Evolutionary conservation across 2,329 filamentous ascomycete species (phyloP).

Genomic region (Rhynchosporium agropyri): DNA sequence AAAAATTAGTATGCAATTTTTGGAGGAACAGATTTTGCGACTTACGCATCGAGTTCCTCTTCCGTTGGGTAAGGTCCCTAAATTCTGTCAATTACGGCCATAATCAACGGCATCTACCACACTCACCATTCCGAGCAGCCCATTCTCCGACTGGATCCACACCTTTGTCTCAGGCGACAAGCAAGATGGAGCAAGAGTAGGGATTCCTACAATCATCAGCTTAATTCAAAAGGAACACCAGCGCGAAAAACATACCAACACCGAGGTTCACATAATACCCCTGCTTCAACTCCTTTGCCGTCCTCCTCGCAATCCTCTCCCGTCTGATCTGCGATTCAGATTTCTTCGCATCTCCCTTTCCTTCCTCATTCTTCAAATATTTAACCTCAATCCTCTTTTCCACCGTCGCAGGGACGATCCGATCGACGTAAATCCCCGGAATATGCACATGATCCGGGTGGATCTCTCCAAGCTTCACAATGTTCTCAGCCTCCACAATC

Average conservation of each 20-base stretch:
- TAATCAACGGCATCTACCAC: neutral
- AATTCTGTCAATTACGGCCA: slow-evolving; percentile 41
- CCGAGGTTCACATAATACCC: slow-evolving; percentile 79
- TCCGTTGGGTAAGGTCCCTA: slow-evolving; percentile 69
- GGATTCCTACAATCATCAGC: slow-evolving; percentile 56
- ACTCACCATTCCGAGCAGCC: slow-evolving; percentile 70
- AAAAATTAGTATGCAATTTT: neutral
- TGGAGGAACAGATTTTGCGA: slow-evolving; percentile 6
- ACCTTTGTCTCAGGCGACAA: slow-evolving; percentile 70
- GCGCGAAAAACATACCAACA: slow-evolving; percentile 48
- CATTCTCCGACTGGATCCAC: slow-evolving; percentile 86
- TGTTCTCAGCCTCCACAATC: slow-evolving; percentile 84
- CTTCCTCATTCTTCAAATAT: slow-evolving; percentile 55
- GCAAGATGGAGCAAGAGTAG: slow-evolving; percentile 80
- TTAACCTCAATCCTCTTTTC: slow-evolving; percentile 73
- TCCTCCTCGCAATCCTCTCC: slow-evolving; percentile 73
- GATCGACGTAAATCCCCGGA: slow-evolving; percentile 80
- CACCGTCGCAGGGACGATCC: slow-evolving; percentile 73
- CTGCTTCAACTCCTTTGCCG: slow-evolving; percentile 78
- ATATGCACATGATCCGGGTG: slow-evolving; percentile 75
- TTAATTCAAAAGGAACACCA: neutral
- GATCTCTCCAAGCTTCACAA: slow-evolving; percentile 74
- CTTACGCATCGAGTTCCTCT: slow-evolving; percentile 67
- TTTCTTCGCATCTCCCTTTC: slow-evolving; percentile 35
- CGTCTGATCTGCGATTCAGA: slow-evolving; percentile 57